Evolutionary conservation across 768 basidiomycete species (phyloP).

Genomic region (Phylloporus scabripes): DNA sequence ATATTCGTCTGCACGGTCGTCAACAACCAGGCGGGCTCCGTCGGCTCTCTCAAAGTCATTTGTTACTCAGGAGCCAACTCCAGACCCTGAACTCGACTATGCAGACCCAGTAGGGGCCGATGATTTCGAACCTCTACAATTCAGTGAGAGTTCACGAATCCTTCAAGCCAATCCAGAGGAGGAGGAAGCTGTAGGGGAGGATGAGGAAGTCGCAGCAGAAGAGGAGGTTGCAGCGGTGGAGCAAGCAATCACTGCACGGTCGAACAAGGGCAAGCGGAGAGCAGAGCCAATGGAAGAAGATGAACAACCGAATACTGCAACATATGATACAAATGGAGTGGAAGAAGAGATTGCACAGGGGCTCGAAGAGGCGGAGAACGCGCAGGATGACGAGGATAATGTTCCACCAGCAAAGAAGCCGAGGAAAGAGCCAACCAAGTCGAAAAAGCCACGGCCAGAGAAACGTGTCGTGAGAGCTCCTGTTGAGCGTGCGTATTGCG

Average conservation of each 20-base stretch:
- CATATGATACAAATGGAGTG: slow-evolving; percentile 24
- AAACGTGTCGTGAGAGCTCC: slow-evolving; percentile 13
- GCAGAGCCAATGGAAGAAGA: slow-evolving; percentile 20
- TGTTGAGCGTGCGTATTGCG: slow-evolving; percentile 22
- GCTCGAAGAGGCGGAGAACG: slow-evolving; percentile 44
- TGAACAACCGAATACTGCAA: slow-evolving; percentile 4
- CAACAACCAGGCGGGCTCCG: slow-evolving; percentile 33
- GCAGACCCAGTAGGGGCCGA: slow-evolving; percentile 19
- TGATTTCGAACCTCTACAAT: slow-evolving; percentile 22
- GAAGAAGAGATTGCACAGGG: slow-evolving; percentile 42
- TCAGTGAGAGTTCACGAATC: slow-evolving; percentile 37
- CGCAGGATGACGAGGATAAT: slow-evolving; percentile 44
- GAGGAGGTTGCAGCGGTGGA: slow-evolving; percentile 30
- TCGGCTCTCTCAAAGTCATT: slow-evolving; percentile 30
- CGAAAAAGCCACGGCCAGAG: slow-evolving; percentile 22
- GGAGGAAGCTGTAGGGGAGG: slow-evolving; percentile 9
- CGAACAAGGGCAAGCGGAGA: slow-evolving; percentile 38
- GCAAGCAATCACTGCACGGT: slow-evolving; percentile 23
- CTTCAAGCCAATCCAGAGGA: slow-evolving; percentile 47
- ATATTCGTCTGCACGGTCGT: slow-evolving; percentile 27
- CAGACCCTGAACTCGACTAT: slow-evolving; percentile 24
- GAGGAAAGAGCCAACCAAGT: slow-evolving; percentile 26
- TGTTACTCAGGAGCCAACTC: slow-evolving; percentile 17
- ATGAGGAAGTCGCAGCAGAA: neutral
- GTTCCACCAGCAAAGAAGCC: slow-evolving; percentile 25